A percentile compares a stretch with the other conserved stretches of the same genome.
phyloP scores from a whole-genome alignment of 805 yeast genomes.

The Yarrowia alimentaria region DNA sequence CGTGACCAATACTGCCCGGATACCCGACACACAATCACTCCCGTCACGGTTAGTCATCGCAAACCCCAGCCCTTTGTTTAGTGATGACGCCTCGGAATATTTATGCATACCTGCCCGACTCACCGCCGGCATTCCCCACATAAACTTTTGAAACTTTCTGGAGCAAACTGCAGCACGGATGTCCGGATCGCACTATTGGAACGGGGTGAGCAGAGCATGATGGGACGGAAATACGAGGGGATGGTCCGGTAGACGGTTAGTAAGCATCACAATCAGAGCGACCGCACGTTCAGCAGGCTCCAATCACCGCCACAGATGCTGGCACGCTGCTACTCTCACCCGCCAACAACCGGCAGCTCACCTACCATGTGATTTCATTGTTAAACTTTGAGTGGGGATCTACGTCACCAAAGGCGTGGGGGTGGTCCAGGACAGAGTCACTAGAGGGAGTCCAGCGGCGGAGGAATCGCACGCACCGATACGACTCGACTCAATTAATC shows the following conservation, averaged over 20 bases:
- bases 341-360: slow-evolving; percentile 2
- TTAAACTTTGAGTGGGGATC: slow-evolving; percentile 23
- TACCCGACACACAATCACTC: too few species aligned
- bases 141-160: slow-evolving; percentile 12
- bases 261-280: too few species aligned
- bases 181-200: slow-evolving; percentile 26
- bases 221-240: too few species aligned
- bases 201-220: too few species aligned
- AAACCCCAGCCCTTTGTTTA: too few species aligned
- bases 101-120: slow-evolving; percentile 1
- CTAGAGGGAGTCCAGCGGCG: background rate
- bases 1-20: too few species aligned
- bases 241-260: too few species aligned
- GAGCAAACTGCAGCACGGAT: slow-evolving; percentile 25
- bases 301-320: too few species aligned
- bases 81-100: background rate
- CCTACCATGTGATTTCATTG: slow-evolving; percentile 17
- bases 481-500: background rate
- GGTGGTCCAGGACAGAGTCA: background rate
- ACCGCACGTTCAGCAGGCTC: too few species aligned
- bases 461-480: too few species aligned
- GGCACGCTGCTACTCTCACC: too few species aligned
- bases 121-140: slow-evolving; percentile 22
- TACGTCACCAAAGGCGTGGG: background rate
- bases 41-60: too few species aligned